Evolutionary conservation across 1,139 yeast species (phyloP), one percentile per base, ranked within the genome.

Genomic region (Taiozyma onychis): DNA sequence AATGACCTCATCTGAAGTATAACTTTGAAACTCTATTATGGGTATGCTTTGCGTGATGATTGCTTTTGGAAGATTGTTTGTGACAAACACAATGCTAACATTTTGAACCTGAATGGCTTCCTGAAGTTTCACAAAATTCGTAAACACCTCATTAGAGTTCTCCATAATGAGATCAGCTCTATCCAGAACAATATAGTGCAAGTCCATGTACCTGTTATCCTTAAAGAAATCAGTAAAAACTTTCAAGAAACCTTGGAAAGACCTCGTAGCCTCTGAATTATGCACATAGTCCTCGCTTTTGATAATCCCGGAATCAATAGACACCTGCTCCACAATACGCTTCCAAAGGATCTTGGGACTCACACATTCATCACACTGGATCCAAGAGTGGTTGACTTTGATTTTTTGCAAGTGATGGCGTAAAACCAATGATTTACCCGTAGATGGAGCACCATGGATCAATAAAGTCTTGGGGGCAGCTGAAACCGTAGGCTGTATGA

Each of bases 181-280:
- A 57, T 83, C 88, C n/a, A 83, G 66, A 0, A 83, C 81, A 41
- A 83, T 63, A 6, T 80, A 73, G 57, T 81, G 85, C n/a, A 69
- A 72, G 2, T 70, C 66, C 0, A 55, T 45, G 53, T 73, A 75
- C 0, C 58, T 55, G 0, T 71, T 58, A 6, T 66, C 66, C 9
- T 57, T 57, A 22, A 73, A 62, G 53, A 76, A 75, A 34, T 63
- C 69, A 49, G 70, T 73, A 27, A 81, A 55, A 3, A 74, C 69
- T 13, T 71, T 64, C 24, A 71, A 61, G 54, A 81, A 81, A 11
- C 71, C 70, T 34, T 78, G 69, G 54, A 80, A 74, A 46, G 73
- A 76, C 51, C 79, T 84, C 24, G 80, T 72, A 13, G 60, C 61
- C 2, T 59, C 59, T 11, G 66, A 64, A 44, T 63, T 63, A 18